phyloP scores from a whole-genome alignment of 2,329 filamentous ascomycete species.

The Pochonia chlamydosporia region DNA sequence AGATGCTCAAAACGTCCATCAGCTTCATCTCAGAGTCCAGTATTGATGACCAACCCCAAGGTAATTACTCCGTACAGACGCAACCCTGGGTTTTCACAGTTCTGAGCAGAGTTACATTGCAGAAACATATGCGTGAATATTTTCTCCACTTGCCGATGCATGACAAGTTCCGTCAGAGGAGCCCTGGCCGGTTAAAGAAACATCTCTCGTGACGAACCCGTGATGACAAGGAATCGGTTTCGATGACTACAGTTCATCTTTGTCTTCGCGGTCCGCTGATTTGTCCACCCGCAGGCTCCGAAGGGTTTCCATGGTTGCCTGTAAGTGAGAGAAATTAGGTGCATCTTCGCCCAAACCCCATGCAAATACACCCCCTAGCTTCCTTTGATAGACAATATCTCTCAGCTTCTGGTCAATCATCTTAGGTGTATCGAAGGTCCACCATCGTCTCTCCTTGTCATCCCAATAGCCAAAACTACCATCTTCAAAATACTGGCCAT shows the following conservation, averaged over 20 bases:
- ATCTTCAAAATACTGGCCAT: slow-evolving; percentile 48
- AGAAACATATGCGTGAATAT: too few species aligned
- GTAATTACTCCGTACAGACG: too few species aligned
- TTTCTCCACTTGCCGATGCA: too few species aligned
- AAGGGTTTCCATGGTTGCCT: slow-evolving; percentile 24
- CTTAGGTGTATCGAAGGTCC: slow-evolving; percentile 65
- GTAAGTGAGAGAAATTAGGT: slow-evolving; percentile 34
- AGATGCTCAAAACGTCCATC: background rate
- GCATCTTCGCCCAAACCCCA: slow-evolving; percentile 70
- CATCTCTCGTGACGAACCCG: background rate
- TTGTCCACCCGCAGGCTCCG: slow-evolving; percentile 5
- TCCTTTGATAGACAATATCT: slow-evolving; percentile 47
- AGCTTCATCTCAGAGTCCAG: too few species aligned
- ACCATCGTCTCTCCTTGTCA: slow-evolving; percentile 52
- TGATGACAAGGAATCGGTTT: background rate
- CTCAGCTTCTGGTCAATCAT: slow-evolving; percentile 58
- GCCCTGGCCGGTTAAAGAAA: background rate
- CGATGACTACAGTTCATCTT: slow-evolving; percentile 23
- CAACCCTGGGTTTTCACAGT: too few species aligned
- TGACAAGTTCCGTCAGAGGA: background rate
- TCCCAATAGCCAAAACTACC: slow-evolving; percentile 70
- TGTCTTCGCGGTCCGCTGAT: background rate
- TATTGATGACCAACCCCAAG: too few species aligned
- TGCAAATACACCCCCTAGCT: slow-evolving; percentile 66
- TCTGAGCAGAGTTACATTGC: too few species aligned